Conservation (phyloP, 192 early-diverging fungal genomes). For the Ambispora gerdemannii region DNA sequence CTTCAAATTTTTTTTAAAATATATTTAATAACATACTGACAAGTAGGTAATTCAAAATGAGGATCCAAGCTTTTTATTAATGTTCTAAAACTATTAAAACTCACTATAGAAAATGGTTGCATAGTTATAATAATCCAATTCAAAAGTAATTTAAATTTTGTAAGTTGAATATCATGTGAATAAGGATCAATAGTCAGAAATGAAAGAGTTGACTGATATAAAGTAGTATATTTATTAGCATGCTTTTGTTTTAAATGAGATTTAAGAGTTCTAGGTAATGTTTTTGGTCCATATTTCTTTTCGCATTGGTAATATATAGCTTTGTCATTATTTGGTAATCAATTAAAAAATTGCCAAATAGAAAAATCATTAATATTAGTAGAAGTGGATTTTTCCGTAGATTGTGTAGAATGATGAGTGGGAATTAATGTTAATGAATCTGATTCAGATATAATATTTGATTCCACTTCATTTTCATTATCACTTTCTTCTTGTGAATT, state of each 20-base stretch:
- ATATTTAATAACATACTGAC: not conserved
- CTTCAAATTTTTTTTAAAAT: not conserved
- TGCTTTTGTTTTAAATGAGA: not conserved
- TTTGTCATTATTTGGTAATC: no score
- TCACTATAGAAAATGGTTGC: slow-evolving; percentile 5
- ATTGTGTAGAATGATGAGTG: no score
- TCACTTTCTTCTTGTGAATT: no score
- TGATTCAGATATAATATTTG: no score
- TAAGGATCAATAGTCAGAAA: not conserved
- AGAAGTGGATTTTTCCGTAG: no score
- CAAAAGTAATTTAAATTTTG: not conserved
- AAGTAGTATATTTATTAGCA: not conserved
- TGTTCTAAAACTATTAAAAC: not conserved
- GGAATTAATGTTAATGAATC: no score
- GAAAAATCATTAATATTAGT: no score
- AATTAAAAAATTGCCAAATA: no score
- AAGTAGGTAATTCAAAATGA: not conserved
- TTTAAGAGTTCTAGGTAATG: not conserved
- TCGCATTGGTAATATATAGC: not conserved
- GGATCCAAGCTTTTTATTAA: not conserved
- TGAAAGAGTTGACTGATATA: not conserved
- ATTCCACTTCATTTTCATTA: no score
- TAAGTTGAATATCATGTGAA: not conserved
- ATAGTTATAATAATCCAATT: not conserved
- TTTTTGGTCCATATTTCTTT: no score